Percentiles rank a stretch among this genome's conserved stretches.
Evolutionary conservation across 2,329 filamentous ascomycete species (phyloP).

Genomic region (Onygenales sp.): DNA sequence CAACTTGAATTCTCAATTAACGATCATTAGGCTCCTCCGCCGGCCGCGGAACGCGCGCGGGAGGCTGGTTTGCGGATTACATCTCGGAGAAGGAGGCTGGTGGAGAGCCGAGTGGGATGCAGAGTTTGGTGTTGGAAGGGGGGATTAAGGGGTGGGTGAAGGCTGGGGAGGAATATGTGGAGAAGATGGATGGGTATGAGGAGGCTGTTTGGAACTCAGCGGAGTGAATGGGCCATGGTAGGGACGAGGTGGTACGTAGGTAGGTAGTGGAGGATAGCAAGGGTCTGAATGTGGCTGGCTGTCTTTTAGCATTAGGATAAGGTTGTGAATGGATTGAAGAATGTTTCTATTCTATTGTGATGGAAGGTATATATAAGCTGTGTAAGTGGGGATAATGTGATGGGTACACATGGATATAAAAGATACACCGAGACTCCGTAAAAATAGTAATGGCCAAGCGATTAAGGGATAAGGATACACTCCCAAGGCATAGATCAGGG

Average conservation of each 20-base stretch:
- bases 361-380: too few relatives aligned
- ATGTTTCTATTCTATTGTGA: too few relatives aligned
- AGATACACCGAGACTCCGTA: too few relatives aligned
- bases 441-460: too few relatives aligned
- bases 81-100: constrained; percentile 32
- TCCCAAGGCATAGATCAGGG: too few relatives aligned
- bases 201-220: constrained; percentile 22
- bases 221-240: neutral
- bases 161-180: constrained; percentile 39
- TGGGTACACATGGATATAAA: too few relatives aligned
- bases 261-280: neutral
- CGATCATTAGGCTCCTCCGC: constrained; percentile 40
- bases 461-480: too few relatives aligned
- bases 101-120: constrained; percentile 20
- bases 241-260: neutral
- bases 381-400: too few relatives aligned
- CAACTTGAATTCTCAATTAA: neutral
- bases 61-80: constrained; percentile 48
- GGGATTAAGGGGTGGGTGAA: constrained; percentile 48
- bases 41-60: constrained; percentile 46
- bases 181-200: constrained; percentile 41
- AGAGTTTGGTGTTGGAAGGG: constrained; percentile 42
- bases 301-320: too few relatives aligned
- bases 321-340: too few relatives aligned
- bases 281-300: too few relatives aligned